A percentile compares a stretch with the other conserved stretches of the same genome.
Conservation (phyloP, 2,329 filamentous ascomycete genomes). For the Scytalidium lignicola region DNA sequence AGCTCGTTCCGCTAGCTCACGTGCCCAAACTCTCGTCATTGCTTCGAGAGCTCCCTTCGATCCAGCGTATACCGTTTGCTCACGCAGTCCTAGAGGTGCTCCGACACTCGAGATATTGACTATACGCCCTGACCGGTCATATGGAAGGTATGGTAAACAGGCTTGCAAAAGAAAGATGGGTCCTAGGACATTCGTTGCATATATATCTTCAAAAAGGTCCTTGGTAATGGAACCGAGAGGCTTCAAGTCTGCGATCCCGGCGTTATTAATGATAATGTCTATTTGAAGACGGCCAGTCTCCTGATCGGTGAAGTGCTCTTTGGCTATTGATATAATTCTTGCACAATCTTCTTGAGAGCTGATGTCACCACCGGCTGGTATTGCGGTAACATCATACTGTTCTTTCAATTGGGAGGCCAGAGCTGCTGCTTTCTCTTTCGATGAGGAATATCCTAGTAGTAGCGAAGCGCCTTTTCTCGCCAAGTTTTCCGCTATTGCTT, state of each 20-base stretch:
- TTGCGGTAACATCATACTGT: slow-evolving; percentile 52
- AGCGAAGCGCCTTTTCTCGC: slow-evolving; percentile 58
- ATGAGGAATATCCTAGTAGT: slow-evolving; percentile 57
- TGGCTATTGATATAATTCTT: slow-evolving; percentile 45
- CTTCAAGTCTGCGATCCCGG: slow-evolving; percentile 63
- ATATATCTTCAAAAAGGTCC: slow-evolving; percentile 64
- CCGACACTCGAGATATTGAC: slow-evolving; percentile 56
- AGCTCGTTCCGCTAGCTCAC: slow-evolving; percentile 52
- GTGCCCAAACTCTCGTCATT: slow-evolving; percentile 60
- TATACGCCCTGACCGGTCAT: slow-evolving; percentile 58
- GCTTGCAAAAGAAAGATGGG: slow-evolving; percentile 73
- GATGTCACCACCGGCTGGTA: slow-evolving; percentile 67
- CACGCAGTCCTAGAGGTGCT: slow-evolving; percentile 48
- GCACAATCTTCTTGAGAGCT: slow-evolving; percentile 53
- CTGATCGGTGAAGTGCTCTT: neutral
- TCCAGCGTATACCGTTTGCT: slow-evolving; percentile 55
- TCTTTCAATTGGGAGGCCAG: slow-evolving; percentile 48
- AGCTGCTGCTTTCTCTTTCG: slow-evolving; percentile 42
- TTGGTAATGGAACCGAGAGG: slow-evolving; percentile 53
- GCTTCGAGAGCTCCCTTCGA: slow-evolving; percentile 61
- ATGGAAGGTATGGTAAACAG: slow-evolving; percentile 60
- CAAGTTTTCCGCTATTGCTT: slow-evolving; percentile 55
- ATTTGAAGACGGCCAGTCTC: slow-evolving; percentile 54
- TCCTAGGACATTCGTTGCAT: slow-evolving; percentile 74
- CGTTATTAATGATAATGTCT: slow-evolving; percentile 83